Base-by-base conservation (phyloP, 805 yeast species). In the Metschnikowia picachoensis region DNA sequence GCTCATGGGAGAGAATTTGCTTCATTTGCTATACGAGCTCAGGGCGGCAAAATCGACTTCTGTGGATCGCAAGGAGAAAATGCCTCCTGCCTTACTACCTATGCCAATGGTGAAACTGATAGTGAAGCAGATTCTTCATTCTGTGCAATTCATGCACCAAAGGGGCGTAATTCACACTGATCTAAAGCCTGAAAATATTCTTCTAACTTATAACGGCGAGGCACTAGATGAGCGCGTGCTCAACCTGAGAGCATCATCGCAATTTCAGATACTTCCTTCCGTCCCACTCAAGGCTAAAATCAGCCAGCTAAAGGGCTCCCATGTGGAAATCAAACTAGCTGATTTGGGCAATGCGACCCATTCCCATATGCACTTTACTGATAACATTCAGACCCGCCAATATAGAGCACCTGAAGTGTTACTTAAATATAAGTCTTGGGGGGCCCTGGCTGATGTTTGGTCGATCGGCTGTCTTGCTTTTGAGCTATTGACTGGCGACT, bases 381-480 rank as follows among this genome's bases (percentile, higher is more conserved):
- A 88, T 63, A 91, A 88, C 52, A 87, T 90, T 50, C 97, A 90
- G 66, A 90, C 97, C 1, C 75, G 97, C 38, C 97, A 90, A 63
- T 90, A 90, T 64, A 74, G 99, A 37, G 80, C 97, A 0, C 98
- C 98, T 1, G 99, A 92, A 94, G 37, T 56, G 10, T 38, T 56
- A 28, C 51, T 56, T 39, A 43, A 46, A 37, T 78, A 86, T 9
- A 74, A 79, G 35, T 33, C 48, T 30, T 94, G 99, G 99, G 99
- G 99, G 1, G 90, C 96, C 43, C 82, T 92, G 44, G 84, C 95
- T 1, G 99, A 94, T 66, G 77, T 92, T 39, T 94, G 99, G 99
- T 87, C 96, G n/a, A 73, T 87, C 58, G 97, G 95, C 0, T 91
- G 98, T 67, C 68, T 94, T 58, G 73, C 87, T 1, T 94, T 94